These are phyloP conservation scores for Linaria vulgaris DNA, from an alignment of 257 asterid genomes.

Conservation along the genomic window DNA sequence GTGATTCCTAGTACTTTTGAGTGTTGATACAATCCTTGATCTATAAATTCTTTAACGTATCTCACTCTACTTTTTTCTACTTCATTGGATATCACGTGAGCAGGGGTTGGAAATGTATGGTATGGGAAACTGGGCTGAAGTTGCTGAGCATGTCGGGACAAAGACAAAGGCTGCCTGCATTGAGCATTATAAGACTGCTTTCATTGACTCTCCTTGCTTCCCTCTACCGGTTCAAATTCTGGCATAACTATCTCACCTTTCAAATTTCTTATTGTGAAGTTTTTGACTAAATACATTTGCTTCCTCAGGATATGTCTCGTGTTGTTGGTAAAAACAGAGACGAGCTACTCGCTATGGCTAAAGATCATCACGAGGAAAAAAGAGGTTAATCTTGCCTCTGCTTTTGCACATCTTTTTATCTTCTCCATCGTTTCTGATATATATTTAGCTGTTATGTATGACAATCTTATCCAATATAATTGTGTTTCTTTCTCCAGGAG, in stretches of 20 bases:
- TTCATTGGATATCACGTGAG: slow-evolving; percentile 21
- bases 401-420: slow-evolving; percentile 3
- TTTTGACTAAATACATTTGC: slow-evolving; percentile 21
- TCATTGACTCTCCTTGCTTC: slow-evolving; percentile 76
- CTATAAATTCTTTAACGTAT: neutral
- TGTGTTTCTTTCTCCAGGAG: slow-evolving; percentile 46
- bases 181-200: slow-evolving; percentile 67
- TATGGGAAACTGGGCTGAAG: slow-evolving; percentile 90
- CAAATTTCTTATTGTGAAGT: slow-evolving; percentile 10
- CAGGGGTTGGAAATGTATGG: slow-evolving; percentile 94
- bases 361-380: slow-evolving; percentile 61
- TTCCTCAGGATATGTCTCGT: slow-evolving; percentile 74
- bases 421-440: slow-evolving; percentile 9
- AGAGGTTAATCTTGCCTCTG: slow-evolving; percentile 46
- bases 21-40: slow-evolving; percentile 18
- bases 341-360: slow-evolving; percentile 84
- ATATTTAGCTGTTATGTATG: neutral
- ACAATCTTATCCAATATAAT: slow-evolving; percentile 4
- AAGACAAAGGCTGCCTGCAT: slow-evolving; percentile 74
- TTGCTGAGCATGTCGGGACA: slow-evolving; percentile 90
- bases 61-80: slow-evolving; percentile 15
- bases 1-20: slow-evolving; percentile 34
- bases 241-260: slow-evolving; percentile 24
- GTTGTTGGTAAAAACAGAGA: slow-evolving; percentile 72
- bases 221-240: slow-evolving; percentile 71